phyloP scores from a whole-genome alignment of 805 yeast genomes.

The Candida saitoana region DNA sequence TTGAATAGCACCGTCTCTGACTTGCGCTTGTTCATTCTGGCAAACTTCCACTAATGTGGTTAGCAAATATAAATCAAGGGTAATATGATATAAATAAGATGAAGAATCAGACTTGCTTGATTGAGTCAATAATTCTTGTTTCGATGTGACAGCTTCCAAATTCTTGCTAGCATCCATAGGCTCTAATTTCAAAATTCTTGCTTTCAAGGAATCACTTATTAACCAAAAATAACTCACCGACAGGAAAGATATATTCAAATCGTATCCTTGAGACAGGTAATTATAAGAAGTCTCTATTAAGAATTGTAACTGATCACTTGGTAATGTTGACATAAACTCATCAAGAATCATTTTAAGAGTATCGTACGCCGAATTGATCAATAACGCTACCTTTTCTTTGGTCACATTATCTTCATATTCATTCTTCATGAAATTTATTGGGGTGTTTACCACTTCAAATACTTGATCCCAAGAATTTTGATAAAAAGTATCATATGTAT shows the following conservation, averaged over 20 bases:
- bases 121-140: conserved; percentile 9
- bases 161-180: background rate
- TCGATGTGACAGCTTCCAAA: background rate
- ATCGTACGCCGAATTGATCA: conserved; percentile 70
- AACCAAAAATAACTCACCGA: conserved; percentile 91
- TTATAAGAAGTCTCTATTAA: conserved; percentile 69
- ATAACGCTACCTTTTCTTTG: conserved; percentile 45
- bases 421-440: conserved; percentile 38
- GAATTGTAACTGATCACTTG: conserved; percentile 56
- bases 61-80: conserved; percentile 44
- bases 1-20: conserved; percentile 84
- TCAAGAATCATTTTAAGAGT: conserved; percentile 80
- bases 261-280: conserved; percentile 67
- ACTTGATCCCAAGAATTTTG: conserved; percentile 70
- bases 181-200: conserved; percentile 11
- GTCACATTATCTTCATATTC: conserved; percentile 28
- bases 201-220: conserved; percentile 65
- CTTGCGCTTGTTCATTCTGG: conserved; percentile 66
- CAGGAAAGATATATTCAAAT: conserved; percentile 84
- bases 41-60: conserved; percentile 60
- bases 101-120: conserved; percentile 5
- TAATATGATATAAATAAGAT: conserved; percentile 8
- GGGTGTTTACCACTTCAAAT: conserved; percentile 56
- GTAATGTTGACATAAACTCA: conserved; percentile 74
- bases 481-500: conserved; percentile 64